Conservation (phyloP, 108 stramenopile genomes). For the Stephanodiscus triporus region DNA sequence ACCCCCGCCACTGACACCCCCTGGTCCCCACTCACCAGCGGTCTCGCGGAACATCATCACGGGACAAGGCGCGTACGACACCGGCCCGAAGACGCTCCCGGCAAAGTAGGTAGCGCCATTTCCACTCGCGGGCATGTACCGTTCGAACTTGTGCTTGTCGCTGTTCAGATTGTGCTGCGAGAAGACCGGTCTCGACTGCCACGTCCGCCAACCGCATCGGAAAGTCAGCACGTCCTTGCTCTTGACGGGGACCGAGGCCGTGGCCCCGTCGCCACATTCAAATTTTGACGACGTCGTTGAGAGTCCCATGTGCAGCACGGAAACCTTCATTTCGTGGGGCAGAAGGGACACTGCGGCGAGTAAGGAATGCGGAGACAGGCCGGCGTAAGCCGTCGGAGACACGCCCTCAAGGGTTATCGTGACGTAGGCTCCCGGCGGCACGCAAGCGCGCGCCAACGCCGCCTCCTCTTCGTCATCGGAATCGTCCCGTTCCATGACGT, state of each 20-base stretch:
- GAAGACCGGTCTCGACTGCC: conserved; percentile 92
- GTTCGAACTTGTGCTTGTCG: conserved; percentile 98
- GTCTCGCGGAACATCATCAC: conserved; percentile 79
- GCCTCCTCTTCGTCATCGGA: conserved; percentile 68
- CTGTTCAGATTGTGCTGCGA: conserved; percentile 95
- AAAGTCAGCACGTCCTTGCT: conserved; percentile 93
- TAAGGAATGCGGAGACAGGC: conserved; percentile 54
- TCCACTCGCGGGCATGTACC: conserved; percentile 86
- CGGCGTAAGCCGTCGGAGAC: conserved; percentile 45
- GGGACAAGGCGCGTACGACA: conserved; percentile 92
- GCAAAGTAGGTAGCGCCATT: conserved; percentile 81
- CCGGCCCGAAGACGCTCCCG: conserved; percentile 92
- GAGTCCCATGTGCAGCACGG: conserved; percentile 96
- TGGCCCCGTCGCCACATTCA: conserved; percentile 28
- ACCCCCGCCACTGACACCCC: background rate
- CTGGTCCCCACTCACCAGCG: background rate
- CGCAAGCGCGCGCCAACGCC: conserved; percentile 74
- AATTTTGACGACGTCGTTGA: conserved; percentile 63
- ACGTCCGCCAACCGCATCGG: conserved; percentile 94
- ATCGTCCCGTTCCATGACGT: conserved; percentile 39
- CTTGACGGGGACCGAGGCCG: conserved; percentile 66
- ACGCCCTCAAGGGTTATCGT: conserved; percentile 83
- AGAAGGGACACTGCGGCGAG: conserved; percentile 85
- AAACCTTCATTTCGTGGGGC: conserved; percentile 95
- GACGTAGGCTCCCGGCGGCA: conserved; percentile 89